Evolutionary conservation across 2,329 filamentous ascomycete genomes (phyloP).

Genomic region (Diaporthe citri): DNA sequence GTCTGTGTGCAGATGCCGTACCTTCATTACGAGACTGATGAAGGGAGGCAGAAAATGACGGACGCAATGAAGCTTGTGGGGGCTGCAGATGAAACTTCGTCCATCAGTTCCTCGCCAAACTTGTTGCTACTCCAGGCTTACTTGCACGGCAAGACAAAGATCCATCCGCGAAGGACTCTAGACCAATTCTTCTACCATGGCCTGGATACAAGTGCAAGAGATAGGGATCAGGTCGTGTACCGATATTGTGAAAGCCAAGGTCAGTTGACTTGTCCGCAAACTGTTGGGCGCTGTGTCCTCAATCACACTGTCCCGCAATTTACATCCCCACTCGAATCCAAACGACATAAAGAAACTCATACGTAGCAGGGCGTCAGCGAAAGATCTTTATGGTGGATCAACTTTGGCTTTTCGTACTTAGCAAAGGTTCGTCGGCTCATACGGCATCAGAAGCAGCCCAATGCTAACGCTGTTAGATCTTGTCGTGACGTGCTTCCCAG

Average conservation of each 20-base stretch:
- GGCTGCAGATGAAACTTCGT: constrained; percentile 47
- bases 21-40: constrained; percentile 73
- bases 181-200: constrained; percentile 77
- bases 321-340: too few species aligned
- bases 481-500: constrained; percentile 70
- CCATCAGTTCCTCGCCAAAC: constrained; percentile 51
- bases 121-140: constrained; percentile 63
- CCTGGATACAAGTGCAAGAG: constrained; percentile 70
- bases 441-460: background rate
- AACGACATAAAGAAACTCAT: background rate
- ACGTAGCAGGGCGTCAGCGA: constrained; percentile 51
- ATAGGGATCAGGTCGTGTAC: constrained; percentile 75
- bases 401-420: constrained; percentile 74
- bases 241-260: constrained; percentile 61
- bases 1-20: constrained; percentile 68
- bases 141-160: constrained; percentile 55
- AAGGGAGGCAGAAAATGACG: constrained; percentile 68
- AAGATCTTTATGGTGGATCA: constrained; percentile 79
- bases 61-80: constrained; percentile 57
- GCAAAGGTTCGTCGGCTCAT: constrained; percentile 49
- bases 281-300: too few species aligned
- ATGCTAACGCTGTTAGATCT: constrained; percentile 56
- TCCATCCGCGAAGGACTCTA: constrained; percentile 72
- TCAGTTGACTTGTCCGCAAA: constrained; percentile 24
- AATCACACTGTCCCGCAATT: background rate